phyloP scores from a whole-genome alignment of 305 asterid species.

The Fraxinus baroniana region DNA sequence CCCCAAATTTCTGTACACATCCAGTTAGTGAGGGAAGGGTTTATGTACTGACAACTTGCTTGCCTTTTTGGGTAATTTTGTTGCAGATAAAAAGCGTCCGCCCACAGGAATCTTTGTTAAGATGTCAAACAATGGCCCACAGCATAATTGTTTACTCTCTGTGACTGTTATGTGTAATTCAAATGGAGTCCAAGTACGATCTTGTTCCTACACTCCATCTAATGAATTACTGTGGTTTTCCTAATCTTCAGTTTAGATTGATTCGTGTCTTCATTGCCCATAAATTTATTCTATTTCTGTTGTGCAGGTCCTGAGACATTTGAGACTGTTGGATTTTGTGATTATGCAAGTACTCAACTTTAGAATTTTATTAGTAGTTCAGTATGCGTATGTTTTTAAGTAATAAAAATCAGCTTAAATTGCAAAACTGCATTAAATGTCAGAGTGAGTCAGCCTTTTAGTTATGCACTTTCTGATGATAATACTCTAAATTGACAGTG shows the following conservation, averaged over 20 bases:
- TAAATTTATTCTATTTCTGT: constrained; percentile 17
- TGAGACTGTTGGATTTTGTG: constrained; percentile 62
- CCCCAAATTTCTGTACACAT: background rate
- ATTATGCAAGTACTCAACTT: constrained; percentile 61
- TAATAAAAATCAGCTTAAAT: background rate
- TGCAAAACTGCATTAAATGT: background rate
- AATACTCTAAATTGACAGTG: background rate
- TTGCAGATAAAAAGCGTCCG: constrained; percentile 67
- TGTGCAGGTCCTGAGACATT: constrained; percentile 63
- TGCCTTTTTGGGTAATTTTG: constrained; percentile 24
- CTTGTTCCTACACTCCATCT: constrained; percentile 14
- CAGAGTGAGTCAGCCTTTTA: background rate
- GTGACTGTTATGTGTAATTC: constrained; percentile 79
- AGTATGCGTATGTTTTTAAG: background rate
- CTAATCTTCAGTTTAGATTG: constrained; percentile 13
- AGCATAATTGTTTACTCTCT: constrained; percentile 56
- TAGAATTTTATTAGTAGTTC: constrained; percentile 16
- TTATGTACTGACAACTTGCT: constrained; percentile 4
- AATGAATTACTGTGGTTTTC: background rate
- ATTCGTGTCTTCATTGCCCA: constrained; percentile 17
- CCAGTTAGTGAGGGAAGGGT: background rate
- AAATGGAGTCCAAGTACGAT: constrained; percentile 56
- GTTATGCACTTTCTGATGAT: background rate
- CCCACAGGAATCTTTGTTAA: constrained; percentile 59
- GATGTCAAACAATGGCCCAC: constrained; percentile 53